Percentiles rank a stretch among this genome's conserved stretches.
phyloP scores from a whole-genome alignment of 225 moss, liverwort and hornwort species.

The Physcomitrium patens region DNA sequence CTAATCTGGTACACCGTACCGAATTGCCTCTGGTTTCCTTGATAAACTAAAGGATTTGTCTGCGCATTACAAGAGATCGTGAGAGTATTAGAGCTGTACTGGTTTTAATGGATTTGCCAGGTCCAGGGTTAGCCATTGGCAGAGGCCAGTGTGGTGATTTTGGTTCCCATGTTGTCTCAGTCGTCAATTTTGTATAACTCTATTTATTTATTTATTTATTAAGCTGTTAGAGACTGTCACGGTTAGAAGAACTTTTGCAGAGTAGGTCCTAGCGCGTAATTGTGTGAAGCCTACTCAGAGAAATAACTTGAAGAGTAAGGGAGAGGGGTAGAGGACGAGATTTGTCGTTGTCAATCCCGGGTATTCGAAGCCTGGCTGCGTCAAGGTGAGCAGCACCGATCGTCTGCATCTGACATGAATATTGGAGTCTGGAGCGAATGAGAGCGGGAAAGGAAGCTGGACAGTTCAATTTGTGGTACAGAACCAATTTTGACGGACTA shows the following conservation, averaged over 20 bases:
- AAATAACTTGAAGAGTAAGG: background rate
- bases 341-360: background rate
- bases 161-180: background rate
- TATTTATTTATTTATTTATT: background rate
- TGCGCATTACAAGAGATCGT: too few species aligned
- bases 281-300: background rate
- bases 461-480: background rate
- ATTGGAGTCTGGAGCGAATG: background rate
- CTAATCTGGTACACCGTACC: too few species aligned
- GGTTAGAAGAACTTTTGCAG: background rate
- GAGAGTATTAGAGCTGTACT: too few species aligned
- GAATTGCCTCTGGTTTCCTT: too few species aligned
- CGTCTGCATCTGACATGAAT: background rate
- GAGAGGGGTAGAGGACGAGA: background rate
- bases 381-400: background rate
- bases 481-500: background rate
- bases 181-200: background rate
- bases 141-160: background rate
- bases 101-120: background rate
- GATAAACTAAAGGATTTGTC: too few species aligned
- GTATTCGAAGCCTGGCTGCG: background rate
- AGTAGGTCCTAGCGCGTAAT: background rate
- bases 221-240: background rate
- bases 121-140: background rate
- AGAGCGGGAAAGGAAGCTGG: background rate